Evolutionary conservation across 495 filamentous ascomycete genomes (phyloP), one percentile per base, ranked within the genome.

Genomic region (Rusavskia elegans): DNA sequence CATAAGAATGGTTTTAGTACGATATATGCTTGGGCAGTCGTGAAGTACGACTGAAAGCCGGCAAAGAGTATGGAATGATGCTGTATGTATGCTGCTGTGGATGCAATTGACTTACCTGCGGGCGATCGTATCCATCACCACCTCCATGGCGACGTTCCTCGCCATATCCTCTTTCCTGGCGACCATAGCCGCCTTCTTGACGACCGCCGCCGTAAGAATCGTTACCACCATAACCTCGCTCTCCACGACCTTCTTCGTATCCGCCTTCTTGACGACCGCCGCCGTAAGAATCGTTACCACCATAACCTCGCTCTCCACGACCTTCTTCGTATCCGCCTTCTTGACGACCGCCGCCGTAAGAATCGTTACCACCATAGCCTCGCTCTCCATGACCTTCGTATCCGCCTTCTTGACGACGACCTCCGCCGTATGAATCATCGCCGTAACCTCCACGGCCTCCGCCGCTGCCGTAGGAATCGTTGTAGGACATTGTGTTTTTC

Each of bases 401-500:
- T 32, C 51, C 51, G 17, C 38, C 41, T 1, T 13, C 38, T 3
- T 37, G 35, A 6, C 50, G 50, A 13, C 40, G 17, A 23, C 42
- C 55, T 7, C 46, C 46, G 49, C 51, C 49, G 25, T 53, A 39
- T 38, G 54, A 59, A 20, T 53, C 32, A 16, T 60, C 51, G 25
- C 56, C 51, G 41, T 49, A 20, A 29, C 57, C 51, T 20, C 53
- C 37, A 30, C 56, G 49, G 14, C 59, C 58, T 20, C 50, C 52
- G 32, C 39, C 40, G 39, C 50, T 42, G 27, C 44, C 45, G 53
- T 53, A 51, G 23, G 52, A 51, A 20, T 58, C 55, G 41, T 57
- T 50, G 49, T 60, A 60, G 37, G 58, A 60, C 58, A 60, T 60
- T 50, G 17, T 46, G n/a, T 11, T 19, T 19, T 19, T 42, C 8